A percentile compares a stretch with the other conserved stretches of the same genome.
Conservation (phyloP, 345 rosid genomes). For the Raphanus sativus region DNA sequence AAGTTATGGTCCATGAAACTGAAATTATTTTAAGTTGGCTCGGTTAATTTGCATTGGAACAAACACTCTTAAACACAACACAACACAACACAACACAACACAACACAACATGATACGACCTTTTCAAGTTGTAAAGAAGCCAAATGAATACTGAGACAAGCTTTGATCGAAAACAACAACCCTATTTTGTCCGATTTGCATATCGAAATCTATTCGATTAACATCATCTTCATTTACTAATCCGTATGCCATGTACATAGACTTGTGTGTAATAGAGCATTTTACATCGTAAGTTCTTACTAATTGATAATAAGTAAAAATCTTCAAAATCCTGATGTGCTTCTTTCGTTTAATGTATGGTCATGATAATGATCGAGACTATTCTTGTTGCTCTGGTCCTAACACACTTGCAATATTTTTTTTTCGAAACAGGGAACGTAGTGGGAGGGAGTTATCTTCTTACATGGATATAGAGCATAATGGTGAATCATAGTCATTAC, state of each 20-base stretch:
- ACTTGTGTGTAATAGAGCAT: no score
- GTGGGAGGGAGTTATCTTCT: constrained; percentile 50
- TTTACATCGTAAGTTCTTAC: background rate
- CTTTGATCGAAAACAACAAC: background rate
- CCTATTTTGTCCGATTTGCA: no score
- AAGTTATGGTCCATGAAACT: background rate
- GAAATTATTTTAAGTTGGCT: background rate
- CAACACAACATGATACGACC: background rate
- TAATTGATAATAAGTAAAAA: background rate
- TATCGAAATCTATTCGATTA: no score
- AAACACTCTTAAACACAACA: background rate
- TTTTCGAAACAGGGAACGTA: constrained; percentile 51
- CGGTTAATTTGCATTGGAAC: background rate
- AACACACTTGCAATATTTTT: background rate
- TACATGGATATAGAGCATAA: constrained; percentile 75
- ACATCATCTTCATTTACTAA: background rate
- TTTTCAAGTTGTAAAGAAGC: background rate
- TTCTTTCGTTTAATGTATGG: background rate
- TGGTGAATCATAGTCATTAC: constrained; percentile 64
- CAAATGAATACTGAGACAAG: no score
- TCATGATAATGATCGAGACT: background rate
- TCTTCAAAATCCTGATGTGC: background rate
- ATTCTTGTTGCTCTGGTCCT: background rate
- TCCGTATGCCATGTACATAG: background rate
- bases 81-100: background rate